Conservation (phyloP, 1,284 basidiomycete species). For the Pascua sp. region DNA sequence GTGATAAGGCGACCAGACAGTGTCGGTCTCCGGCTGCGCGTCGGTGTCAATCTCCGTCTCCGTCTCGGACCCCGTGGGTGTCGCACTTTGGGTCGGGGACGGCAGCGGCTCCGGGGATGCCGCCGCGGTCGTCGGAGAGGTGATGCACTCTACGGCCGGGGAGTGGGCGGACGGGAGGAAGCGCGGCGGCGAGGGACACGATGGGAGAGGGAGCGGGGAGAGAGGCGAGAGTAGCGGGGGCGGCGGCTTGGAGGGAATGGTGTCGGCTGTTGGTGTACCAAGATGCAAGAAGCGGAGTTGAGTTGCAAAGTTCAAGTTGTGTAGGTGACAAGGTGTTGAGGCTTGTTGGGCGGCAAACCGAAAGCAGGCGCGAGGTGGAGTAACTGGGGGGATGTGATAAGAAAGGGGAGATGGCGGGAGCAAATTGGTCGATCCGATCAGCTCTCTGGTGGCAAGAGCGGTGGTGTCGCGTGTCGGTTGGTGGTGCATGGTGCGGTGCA, state of each 20-base stretch:
- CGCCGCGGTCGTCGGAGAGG: neutral
- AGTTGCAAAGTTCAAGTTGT: neutral
- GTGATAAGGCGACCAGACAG: too few species aligned
- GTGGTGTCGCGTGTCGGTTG: too few species aligned
- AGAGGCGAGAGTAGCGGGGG: neutral
- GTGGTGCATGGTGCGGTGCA: too few species aligned
- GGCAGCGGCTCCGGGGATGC: neutral
- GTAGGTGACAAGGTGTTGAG: neutral
- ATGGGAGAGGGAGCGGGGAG: conserved; percentile 2
- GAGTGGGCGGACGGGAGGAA: neutral
- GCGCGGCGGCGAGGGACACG: conserved; percentile 2
- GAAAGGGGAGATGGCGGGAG: too few species aligned
- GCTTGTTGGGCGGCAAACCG: neutral
- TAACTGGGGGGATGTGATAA: neutral
- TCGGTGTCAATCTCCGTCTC: neutral
- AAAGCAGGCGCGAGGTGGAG: neutral
- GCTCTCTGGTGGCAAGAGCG: too few species aligned
- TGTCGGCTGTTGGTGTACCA: neutral
- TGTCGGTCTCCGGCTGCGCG: too few species aligned
- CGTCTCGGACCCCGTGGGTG: neutral
- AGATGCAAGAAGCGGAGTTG: neutral
- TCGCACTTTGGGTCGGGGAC: neutral
- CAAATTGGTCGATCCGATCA: too few species aligned
- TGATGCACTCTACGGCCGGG: neutral
- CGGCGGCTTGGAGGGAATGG: neutral